Percentiles rank a stretch among this genome's conserved stretches.
Evolutionary conservation across 371 early-diverging fungal species (phyloP).

Genomic region (Rhizopus sp.): DNA sequence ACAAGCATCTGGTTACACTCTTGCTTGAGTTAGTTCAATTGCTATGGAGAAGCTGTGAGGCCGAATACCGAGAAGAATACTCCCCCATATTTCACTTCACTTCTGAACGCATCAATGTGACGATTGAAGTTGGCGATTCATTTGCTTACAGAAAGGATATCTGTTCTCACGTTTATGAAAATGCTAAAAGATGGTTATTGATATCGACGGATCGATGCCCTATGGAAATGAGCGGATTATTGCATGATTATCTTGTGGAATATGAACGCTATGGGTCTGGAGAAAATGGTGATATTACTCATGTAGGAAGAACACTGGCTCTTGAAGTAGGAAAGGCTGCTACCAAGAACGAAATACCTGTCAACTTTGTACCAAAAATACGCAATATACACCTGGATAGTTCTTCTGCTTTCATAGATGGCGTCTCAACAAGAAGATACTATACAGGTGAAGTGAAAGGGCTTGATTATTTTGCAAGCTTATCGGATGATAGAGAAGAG

Average conservation of each 20-base stretch:
- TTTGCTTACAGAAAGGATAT: slow-evolving; percentile 74
- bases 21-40: slow-evolving; percentile 78
- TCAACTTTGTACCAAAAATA: slow-evolving; percentile 48
- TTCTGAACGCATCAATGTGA: slow-evolving; percentile 62
- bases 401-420: slow-evolving; percentile 61
- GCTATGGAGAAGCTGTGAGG: slow-evolving; percentile 80
- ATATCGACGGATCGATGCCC: slow-evolving; percentile 55
- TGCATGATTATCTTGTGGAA: slow-evolving; percentile 70
- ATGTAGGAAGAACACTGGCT: slow-evolving; percentile 76
- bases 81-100: slow-evolving; percentile 75
- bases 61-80: slow-evolving; percentile 81
- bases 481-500: slow-evolving; percentile 24
- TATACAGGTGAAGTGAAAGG: slow-evolving; percentile 66
- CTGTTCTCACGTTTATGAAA: slow-evolving; percentile 62
- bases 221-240: slow-evolving; percentile 63
- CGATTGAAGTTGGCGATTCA: slow-evolving; percentile 77
- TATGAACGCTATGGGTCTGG: slow-evolving; percentile 51
- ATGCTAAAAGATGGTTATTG: slow-evolving; percentile 71
- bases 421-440: slow-evolving; percentile 57
- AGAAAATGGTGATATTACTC: slow-evolving; percentile 52
- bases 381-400: slow-evolving; percentile 51
- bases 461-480: slow-evolving; percentile 32
- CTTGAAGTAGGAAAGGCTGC: slow-evolving; percentile 67
- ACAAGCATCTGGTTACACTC: slow-evolving; percentile 61
- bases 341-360: slow-evolving; percentile 46